These are phyloP conservation scores for Gyrodon lividus DNA, from an alignment of 768 basidiomycete species.

Conservation along the genomic window DNA sequence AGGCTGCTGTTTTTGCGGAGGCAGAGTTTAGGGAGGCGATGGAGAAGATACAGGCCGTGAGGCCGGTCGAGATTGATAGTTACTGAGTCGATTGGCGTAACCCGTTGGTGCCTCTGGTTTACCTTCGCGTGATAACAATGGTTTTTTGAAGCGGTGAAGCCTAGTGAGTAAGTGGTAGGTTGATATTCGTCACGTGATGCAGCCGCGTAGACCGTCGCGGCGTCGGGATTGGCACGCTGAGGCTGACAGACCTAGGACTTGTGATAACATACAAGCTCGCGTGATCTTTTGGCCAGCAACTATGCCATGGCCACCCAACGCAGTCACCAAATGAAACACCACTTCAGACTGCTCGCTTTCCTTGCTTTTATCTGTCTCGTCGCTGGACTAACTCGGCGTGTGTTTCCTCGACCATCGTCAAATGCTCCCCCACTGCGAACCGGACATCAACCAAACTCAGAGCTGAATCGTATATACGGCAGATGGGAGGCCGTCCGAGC, in stretches of 20 bases:
- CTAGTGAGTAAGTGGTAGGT: no score
- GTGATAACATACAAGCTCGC: background rate
- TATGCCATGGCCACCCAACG: constrained; percentile 24
- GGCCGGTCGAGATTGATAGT: constrained; percentile 44
- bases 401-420: background rate
- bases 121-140: background rate
- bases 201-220: constrained; percentile 2
- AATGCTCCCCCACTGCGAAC: background rate
- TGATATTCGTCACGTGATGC: constrained; percentile 9
- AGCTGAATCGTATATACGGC: constrained; percentile 22
- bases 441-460: background rate
- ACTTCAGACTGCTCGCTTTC: constrained; percentile 16
- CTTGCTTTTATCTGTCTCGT: constrained; percentile 25
- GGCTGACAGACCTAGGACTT: no score
- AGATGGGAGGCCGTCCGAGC: constrained; percentile 33
- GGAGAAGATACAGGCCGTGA: constrained; percentile 59
- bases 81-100: constrained; percentile 16
- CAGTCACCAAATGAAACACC: constrained; percentile 11
- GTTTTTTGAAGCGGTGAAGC: no score
- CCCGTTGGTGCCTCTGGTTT: background rate
- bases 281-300: background rate
- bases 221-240: background rate
- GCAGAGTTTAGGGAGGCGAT: constrained; percentile 73
- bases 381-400: constrained; percentile 17
- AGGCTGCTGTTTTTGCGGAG: constrained; percentile 70